phyloP scores from a whole-genome alignment of 2,329 filamentous ascomycete species.

The Alternaria hordeiaustralica region DNA sequence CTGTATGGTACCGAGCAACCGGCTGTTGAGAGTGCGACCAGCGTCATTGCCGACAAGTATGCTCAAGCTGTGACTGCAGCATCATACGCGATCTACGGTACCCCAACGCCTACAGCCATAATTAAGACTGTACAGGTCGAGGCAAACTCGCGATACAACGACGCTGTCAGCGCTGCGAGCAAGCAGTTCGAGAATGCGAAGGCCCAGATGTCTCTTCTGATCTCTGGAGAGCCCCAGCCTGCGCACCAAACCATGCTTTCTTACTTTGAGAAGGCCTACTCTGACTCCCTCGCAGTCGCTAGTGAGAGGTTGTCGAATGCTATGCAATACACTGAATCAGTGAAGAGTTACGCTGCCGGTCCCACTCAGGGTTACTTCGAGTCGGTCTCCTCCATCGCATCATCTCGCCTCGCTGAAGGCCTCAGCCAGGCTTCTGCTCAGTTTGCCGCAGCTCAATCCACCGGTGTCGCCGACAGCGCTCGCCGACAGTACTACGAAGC shows the following conservation, averaged over 20 bases:
- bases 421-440: slow-evolving; percentile 73
- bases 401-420: slow-evolving; percentile 73
- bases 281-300: slow-evolving; percentile 67
- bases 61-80: slow-evolving; percentile 65
- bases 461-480: slow-evolving; percentile 65
- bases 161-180: slow-evolving; percentile 70
- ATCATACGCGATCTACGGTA: slow-evolving; percentile 63
- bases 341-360: slow-evolving; percentile 49
- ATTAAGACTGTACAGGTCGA: slow-evolving; percentile 57
- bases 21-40: slow-evolving; percentile 54
- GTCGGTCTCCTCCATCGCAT: slow-evolving; percentile 71
- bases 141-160: slow-evolving; percentile 65
- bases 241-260: slow-evolving; percentile 72
- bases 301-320: slow-evolving; percentile 65
- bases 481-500: slow-evolving; percentile 78
- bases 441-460: slow-evolving; percentile 70
- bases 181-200: slow-evolving; percentile 70
- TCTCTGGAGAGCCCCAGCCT: slow-evolving; percentile 73
- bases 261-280: slow-evolving; percentile 72
- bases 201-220: slow-evolving; percentile 69
- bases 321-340: slow-evolving; percentile 52
- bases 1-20: slow-evolving; percentile 59
- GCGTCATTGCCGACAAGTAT: slow-evolving; percentile 62
- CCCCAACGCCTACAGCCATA: slow-evolving; percentile 54
- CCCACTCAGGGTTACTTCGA: slow-evolving; percentile 58